Conservation (phyloP, 768 basidiomycete genomes). For the Xerocomus brunneocitrinus region DNA sequence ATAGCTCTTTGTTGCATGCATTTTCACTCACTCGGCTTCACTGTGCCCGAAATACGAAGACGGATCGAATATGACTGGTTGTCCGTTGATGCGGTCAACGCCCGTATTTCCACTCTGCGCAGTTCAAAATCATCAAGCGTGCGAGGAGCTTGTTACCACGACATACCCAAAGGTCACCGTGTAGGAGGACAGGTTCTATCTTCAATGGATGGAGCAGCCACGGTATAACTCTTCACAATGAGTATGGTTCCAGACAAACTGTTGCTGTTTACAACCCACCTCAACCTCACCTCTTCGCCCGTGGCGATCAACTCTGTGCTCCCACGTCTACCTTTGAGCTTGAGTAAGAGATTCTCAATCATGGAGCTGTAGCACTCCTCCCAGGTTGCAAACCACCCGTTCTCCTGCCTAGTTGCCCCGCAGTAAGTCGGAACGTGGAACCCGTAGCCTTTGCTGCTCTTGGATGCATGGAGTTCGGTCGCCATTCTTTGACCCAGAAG, state of each 20-base stretch:
- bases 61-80: constrained; percentile 74
- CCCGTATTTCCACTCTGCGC: constrained; percentile 71
- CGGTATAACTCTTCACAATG: constrained; percentile 59
- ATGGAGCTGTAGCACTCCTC: constrained; percentile 60
- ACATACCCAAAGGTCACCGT: constrained; percentile 79
- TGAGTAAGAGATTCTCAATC: constrained; percentile 53
- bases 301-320: constrained; percentile 47
- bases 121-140: constrained; percentile 3
- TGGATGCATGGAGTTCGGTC: constrained; percentile 56
- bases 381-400: constrained; percentile 74
- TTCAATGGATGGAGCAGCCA: constrained; percentile 54
- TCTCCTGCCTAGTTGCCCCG: constrained; percentile 62
- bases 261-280: constrained; percentile 31
- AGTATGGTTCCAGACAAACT: not conserved
- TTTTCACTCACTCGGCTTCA: constrained; percentile 64
- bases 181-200: constrained; percentile 64
- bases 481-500: constrained; percentile 60
- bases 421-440: constrained; percentile 75
- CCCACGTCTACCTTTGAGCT: constrained; percentile 38
- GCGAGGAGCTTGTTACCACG: not conserved
- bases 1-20: not conserved
- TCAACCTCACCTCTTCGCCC: constrained; percentile 45
- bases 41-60: constrained; percentile 78
- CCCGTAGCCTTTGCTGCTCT: constrained; percentile 57
- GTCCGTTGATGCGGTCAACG: constrained; percentile 44